Evolutionary conservation across 805 yeast genomes (phyloP), one percentile per base, ranked within the genome.

Genomic region (Cyberlindnera galapagoensis): DNA sequence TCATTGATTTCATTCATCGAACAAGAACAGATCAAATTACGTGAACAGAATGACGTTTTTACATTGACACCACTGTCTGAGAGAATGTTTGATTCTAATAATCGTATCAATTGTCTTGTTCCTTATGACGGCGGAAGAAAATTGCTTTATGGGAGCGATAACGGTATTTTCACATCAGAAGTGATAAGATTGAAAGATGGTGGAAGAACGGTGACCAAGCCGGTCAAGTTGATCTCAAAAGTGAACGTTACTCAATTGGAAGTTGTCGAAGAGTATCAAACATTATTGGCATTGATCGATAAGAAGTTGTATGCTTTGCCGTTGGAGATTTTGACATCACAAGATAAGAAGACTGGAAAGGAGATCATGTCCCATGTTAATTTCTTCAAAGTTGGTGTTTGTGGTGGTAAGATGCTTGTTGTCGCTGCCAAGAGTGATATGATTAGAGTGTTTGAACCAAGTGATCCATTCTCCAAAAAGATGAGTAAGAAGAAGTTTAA

Each of bases 41-140:
- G 82, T 33, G 76, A 69, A 31, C 73, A 75, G 33, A 74, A 86
- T 39, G 92, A 86, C 45, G 80, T 90, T 40, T 87, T 82, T 56
- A 78, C 92, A 2, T 62, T 80, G 42, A 76, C 79, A 12, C 80
- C 86, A 39, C 67, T 85, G 34, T 83, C 81, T 42, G 78, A 85
- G 16, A 68, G 81, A 39, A 75, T 76, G 49, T 88, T 88, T 57
- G 86, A 76, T 43, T 74, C 77, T 30, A 65, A 67, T 14, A 76
- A 88, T 51, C 74, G 81, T 39, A 83, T 90, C 47, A 87, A 85
- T 52, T 87, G 97, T 63, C 90, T 87, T 18, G 87, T 83, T 24
- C 94, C 96, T 21, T 81, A 84, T 56, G 95, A 92, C 52, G 96
- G 96, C 33, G 97, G 97, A 14, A 73, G 94, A 43, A 84, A 88